phyloP scores from a whole-genome alignment of 1,139 yeast species.

The Keqinozyma sinolaborantium region DNA sequence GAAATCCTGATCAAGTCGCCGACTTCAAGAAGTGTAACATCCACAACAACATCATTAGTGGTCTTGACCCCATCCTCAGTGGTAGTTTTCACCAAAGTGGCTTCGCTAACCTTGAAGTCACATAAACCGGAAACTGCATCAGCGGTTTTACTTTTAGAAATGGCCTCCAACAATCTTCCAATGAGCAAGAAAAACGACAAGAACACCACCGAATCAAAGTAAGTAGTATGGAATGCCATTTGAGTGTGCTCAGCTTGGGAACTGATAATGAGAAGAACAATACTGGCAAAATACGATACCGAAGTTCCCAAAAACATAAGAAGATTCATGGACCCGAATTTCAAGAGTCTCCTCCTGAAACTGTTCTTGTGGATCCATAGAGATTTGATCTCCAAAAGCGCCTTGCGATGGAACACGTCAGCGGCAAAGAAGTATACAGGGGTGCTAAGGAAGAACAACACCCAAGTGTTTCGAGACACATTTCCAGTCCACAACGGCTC shows the following conservation, averaged over 20 bases:
- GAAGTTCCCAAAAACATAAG: conserved; percentile 71
- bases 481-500: conserved; percentile 64
- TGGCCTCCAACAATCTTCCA: conserved; percentile 66
- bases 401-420: conserved; percentile 67
- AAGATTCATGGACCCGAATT: conserved; percentile 76
- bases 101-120: conserved; percentile 46
- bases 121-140: conserved; percentile 57
- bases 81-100: conserved; percentile 41
- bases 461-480: conserved; percentile 64
- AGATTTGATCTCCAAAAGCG: conserved; percentile 53
- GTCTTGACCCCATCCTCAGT: conserved; percentile 16
- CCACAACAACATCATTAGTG: conserved; percentile 32
- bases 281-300: conserved; percentile 67
- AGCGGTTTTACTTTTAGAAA: conserved; percentile 65
- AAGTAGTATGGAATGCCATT: conserved; percentile 58
- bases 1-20: conserved; percentile 59
- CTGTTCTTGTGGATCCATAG: conserved; percentile 58
- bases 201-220: conserved; percentile 77
- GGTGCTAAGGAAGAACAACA: conserved; percentile 59
- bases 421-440: conserved; percentile 77
- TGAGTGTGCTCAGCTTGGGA: conserved; percentile 29
- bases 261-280: conserved; percentile 51
- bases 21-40: conserved; percentile 54
- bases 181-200: conserved; percentile 66
- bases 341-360: conserved; percentile 54